Evolutionary conservation across 2,329 filamentous ascomycete species (phyloP).

Genomic region (Pseudocercospora macadamiae): DNA sequence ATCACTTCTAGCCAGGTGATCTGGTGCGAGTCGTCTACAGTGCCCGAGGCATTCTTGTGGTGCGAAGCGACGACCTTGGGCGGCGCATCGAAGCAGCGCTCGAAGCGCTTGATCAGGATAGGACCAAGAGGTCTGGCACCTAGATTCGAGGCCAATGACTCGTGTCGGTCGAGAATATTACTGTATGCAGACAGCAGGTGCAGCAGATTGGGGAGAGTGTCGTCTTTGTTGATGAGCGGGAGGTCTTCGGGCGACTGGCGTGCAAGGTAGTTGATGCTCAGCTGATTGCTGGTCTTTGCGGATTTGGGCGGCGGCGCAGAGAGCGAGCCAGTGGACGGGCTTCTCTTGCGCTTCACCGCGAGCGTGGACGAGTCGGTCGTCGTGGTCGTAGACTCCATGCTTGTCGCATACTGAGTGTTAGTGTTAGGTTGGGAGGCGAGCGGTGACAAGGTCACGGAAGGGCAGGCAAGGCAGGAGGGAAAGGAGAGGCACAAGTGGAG

Average conservation of each 20-base stretch:
- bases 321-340: slow-evolving; percentile 40
- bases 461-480: slow-evolving; percentile 17
- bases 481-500: slow-evolving; percentile 8
- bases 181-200: slow-evolving; percentile 78
- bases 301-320: slow-evolving; percentile 25
- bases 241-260: slow-evolving; percentile 65
- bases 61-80: slow-evolving; percentile 68
- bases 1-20: slow-evolving; percentile 86
- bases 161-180: slow-evolving; percentile 80
- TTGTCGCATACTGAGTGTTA: slow-evolving; percentile 3
- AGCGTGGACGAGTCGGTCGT: slow-evolving; percentile 31
- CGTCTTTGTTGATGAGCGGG: slow-evolving; percentile 64
- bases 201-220: slow-evolving; percentile 74
- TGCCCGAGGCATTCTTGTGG: slow-evolving; percentile 40
- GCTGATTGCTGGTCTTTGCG: slow-evolving; percentile 59
- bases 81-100: slow-evolving; percentile 80
- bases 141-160: slow-evolving; percentile 83
- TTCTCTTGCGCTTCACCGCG: slow-evolving; percentile 52
- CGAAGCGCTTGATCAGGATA: slow-evolving; percentile 82
- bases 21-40: slow-evolving; percentile 43
- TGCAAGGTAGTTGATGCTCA: slow-evolving; percentile 67
- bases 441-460: slow-evolving; percentile 22
- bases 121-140: slow-evolving; percentile 81
- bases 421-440: background rate
- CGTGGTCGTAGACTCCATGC: slow-evolving; percentile 17